phyloP scores from a whole-genome alignment of 331 rosid species.

The Quercus lobata region DNA sequence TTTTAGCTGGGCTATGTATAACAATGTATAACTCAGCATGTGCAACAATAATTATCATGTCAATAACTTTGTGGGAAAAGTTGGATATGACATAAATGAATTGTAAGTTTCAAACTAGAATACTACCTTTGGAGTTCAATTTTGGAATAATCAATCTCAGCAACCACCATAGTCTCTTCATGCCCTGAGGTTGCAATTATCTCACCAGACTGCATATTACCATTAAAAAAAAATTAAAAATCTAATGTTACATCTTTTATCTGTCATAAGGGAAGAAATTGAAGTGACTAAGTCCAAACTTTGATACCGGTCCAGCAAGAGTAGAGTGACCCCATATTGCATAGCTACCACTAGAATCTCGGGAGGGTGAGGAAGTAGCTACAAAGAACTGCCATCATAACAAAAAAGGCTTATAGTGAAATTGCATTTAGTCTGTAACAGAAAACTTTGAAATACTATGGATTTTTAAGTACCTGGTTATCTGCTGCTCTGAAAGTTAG shows the following conservation, averaged over 20 bases:
- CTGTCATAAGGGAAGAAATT: background rate
- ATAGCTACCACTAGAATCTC: conserved; percentile 15
- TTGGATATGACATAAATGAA: background rate
- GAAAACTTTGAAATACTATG: background rate
- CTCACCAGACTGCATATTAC: conserved; percentile 19
- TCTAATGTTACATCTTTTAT: background rate
- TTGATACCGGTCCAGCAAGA: conserved; percentile 33
- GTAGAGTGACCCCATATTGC: conserved; percentile 37
- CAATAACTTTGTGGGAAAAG: background rate
- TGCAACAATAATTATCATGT: no score
- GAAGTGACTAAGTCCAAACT: background rate
- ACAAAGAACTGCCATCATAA: conserved; percentile 20
- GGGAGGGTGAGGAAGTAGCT: conserved; percentile 32
- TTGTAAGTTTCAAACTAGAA: background rate
- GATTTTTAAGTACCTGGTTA: conserved; percentile 22
- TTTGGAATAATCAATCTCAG: conserved; percentile 17
- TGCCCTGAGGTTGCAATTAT: conserved; percentile 25
- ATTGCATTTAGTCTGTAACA: background rate
- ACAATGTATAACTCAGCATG: no score
- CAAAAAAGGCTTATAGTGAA: background rate
- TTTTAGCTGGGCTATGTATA: no score
- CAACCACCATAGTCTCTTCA: conserved; percentile 16
- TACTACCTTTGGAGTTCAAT: conserved; percentile 15
- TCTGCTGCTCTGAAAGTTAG: conserved; percentile 23
- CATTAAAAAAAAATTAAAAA: background rate